phyloP scores from a whole-genome alignment of 352 stramenopile genomes.

The Blastocystis sp. region DNA sequence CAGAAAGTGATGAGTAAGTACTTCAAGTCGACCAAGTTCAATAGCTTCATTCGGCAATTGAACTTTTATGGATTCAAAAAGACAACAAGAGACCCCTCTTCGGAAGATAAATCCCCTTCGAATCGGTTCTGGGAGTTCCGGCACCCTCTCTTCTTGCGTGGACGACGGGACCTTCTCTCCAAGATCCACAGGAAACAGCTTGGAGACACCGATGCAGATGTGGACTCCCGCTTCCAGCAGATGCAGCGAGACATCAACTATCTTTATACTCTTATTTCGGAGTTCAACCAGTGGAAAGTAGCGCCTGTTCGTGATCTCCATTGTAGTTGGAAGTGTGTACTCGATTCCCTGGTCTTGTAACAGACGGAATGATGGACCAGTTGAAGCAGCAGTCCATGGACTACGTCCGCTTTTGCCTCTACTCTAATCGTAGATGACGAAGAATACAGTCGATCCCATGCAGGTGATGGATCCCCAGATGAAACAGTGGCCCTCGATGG shows the following conservation, averaged over 20 bases:
- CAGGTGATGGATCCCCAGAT: not conserved
- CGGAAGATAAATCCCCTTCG: not conserved
- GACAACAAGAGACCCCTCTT: not conserved
- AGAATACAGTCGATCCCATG: not conserved
- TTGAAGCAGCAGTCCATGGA: not conserved
- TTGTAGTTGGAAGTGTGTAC: constrained; percentile 7
- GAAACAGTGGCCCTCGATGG: not conserved
- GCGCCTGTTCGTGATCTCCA: not conserved
- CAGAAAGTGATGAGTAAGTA: constrained; percentile 52
- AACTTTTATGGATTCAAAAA: constrained; percentile 57
- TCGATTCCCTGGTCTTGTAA: not conserved
- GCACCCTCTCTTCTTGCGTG: constrained; percentile 45
- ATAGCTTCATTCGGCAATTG: constrained; percentile 42
- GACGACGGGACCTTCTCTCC: constrained; percentile 5
- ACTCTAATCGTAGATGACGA: not conserved
- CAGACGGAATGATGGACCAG: not conserved
- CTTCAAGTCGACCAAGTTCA: constrained; percentile 55
- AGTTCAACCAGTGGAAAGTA: constrained; percentile 15
- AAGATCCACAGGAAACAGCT: constrained; percentile 52
- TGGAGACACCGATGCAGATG: constrained; percentile 23
- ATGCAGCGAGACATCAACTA: constrained; percentile 27
- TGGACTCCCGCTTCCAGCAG: not conserved
- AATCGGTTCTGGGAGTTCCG: constrained; percentile 36
- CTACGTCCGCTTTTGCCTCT: not conserved
- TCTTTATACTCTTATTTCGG: not conserved